These are phyloP conservation scores for Penicillium mononematosum DNA, from an alignment of 495 filamentous ascomycete genomes.

Conservation along the genomic window DNA sequence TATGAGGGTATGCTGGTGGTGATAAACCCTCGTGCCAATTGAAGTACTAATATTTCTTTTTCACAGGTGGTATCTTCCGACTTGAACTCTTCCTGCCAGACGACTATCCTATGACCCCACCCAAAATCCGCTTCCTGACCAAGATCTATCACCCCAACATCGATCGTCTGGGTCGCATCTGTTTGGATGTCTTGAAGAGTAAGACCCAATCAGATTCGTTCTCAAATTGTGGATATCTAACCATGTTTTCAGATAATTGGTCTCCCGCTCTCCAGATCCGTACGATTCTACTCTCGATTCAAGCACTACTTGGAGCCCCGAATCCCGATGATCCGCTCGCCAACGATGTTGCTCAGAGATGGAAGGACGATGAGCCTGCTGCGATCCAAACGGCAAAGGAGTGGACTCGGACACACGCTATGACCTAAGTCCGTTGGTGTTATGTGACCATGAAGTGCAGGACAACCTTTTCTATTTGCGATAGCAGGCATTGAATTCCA, in stretches of 20 bases:
- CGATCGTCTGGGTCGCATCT: constrained; percentile 95
- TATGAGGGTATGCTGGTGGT: constrained; percentile 67
- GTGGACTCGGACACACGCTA: constrained; percentile 82
- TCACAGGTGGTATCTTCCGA: constrained; percentile 88
- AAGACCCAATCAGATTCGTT: constrained; percentile 16
- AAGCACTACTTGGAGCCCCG: constrained; percentile 91
- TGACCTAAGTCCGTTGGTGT: constrained; percentile 41
- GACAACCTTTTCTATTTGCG: constrained; percentile 13
- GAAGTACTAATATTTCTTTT: constrained; percentile 2
- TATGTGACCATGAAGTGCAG: constrained; percentile 42
- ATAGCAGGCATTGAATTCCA: constrained; percentile 13
- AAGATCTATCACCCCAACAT: constrained; percentile 99
- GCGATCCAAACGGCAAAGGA: constrained; percentile 87
- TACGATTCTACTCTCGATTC: constrained; percentile 95
- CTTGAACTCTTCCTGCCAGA: constrained; percentile 98
- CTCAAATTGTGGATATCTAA: constrained; percentile 13
- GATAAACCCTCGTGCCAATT: constrained; percentile 14
- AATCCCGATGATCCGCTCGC: constrained; percentile 97
- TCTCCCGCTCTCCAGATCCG: constrained; percentile 97
- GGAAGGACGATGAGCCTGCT: constrained; percentile 91
- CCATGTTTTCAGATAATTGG: constrained; percentile 80
- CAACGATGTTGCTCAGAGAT: constrained; percentile 95
- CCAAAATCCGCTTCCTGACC: constrained; percentile 96
- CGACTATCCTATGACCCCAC: constrained; percentile 98
- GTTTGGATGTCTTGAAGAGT: constrained; percentile 97